Evolutionary conservation across 371 early-diverging fungal genomes (phyloP).

Genomic region (Lichtheimia ornata): DNA sequence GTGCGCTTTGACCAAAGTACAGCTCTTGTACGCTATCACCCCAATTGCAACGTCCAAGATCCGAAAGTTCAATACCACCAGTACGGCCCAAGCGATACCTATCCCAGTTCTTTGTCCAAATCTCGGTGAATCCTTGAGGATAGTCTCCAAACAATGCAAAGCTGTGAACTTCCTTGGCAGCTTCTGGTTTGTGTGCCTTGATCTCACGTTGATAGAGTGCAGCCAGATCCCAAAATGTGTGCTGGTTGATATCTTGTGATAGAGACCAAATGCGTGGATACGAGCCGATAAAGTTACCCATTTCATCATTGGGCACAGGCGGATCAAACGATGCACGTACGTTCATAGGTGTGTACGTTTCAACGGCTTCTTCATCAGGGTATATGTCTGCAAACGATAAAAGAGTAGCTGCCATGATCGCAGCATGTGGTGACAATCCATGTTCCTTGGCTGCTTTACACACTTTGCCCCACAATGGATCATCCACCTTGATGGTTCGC

Average conservation of each 20-base stretch:
- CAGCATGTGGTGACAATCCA: slow-evolving; percentile 35
- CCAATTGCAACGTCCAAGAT: slow-evolving; percentile 29
- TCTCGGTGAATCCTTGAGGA: slow-evolving; percentile 32
- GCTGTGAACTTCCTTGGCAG: slow-evolving; percentile 19
- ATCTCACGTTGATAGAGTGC: slow-evolving; percentile 22
- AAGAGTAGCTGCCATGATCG: slow-evolving; percentile 23
- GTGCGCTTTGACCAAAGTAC: slow-evolving; percentile 44
- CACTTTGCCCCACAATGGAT: slow-evolving; percentile 15
- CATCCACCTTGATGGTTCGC: slow-evolving; percentile 14
- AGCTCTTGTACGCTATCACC: slow-evolving; percentile 6
- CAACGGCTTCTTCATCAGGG: slow-evolving; percentile 6
- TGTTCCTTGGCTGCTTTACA: slow-evolving; percentile 19
- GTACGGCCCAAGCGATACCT: slow-evolving; percentile 23
- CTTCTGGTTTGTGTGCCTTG: slow-evolving; percentile 14
- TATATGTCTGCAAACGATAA: slow-evolving; percentile 33
- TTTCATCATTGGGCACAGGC: slow-evolving; percentile 23
- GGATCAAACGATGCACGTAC: slow-evolving; percentile 36
- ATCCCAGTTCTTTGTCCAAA: slow-evolving; percentile 18
- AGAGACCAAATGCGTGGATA: slow-evolving; percentile 23
- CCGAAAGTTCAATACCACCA: slow-evolving; percentile 45
- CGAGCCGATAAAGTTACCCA: slow-evolving; percentile 45
- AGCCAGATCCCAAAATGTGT: slow-evolving; percentile 30
- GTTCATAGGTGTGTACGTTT: slow-evolving; percentile 35
- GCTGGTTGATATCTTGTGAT: neutral
- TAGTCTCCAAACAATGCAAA: slow-evolving; percentile 27